Evolutionary conservation across 2,329 filamentous ascomycete species (phyloP), one percentile per base, ranked within the genome.

Genomic region (Neoarthrinium moseri): DNA sequence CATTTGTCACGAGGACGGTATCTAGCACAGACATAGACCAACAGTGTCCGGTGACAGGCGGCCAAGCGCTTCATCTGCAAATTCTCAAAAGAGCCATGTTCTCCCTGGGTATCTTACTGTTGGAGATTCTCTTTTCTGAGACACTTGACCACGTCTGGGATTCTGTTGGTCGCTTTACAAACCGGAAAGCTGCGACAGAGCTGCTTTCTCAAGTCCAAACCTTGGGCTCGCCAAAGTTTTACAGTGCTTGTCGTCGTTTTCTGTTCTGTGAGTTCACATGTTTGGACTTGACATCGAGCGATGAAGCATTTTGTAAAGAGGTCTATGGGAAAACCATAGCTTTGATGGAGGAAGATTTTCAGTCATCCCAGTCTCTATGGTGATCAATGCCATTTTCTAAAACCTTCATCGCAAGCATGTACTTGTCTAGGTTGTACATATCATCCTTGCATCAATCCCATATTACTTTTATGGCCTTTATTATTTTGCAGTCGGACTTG

Each of bases 401-500:
- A n/a, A n/a, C n/a, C n/a, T n/a, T n/a, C n/a, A n/a, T n/a, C n/a
- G n/a, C n/a, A n/a, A n/a, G n/a, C n/a, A n/a, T n/a, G n/a, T n/a
- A n/a, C n/a, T n/a, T n/a, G n/a, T n/a, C n/a, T n/a, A n/a, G n/a
- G n/a, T n/a, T n/a, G n/a, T n/a, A n/a, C n/a, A n/a, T n/a, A n/a
- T n/a, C n/a, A n/a, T n/a, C n/a, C n/a, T n/a, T n/a, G n/a, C n/a
- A n/a, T n/a, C n/a, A 40, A 4, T 18, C 15, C 63, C 67, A 71
- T 18, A 71, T 67, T 8, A 62, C 56, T 17, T 55, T 60, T 23
- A 75, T 61, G 0, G 56, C 62, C 51, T 67, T 71, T 37, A 72
- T 55, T 12, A 68, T 59, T 55, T 72, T 74, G 49, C 72, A 75
- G 43, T 73, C 69, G 4, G 46, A 49, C 54, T 72, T 75, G 48